phyloP scores from a whole-genome alignment of 2,329 filamentous ascomycete species.

The Hypoxylon sp. region DNA sequence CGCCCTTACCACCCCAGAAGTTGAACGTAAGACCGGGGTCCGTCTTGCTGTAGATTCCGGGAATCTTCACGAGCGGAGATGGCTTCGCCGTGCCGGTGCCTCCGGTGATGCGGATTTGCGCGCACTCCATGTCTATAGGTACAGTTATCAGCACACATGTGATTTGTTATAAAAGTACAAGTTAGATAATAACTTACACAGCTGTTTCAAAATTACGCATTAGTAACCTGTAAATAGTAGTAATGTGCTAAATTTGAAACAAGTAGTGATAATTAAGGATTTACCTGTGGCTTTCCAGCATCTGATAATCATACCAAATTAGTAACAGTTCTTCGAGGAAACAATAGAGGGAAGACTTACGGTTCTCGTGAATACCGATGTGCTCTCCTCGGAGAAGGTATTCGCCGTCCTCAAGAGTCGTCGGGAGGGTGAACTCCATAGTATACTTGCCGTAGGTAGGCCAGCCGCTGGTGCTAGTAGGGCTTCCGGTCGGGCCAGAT shows the following conservation, averaged over 20 bases:
- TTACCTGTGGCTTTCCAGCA: constrained; percentile 52
- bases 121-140: constrained; percentile 48
- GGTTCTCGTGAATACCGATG: constrained; percentile 61
- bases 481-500: constrained; percentile 52
- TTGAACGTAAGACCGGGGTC: constrained; percentile 50
- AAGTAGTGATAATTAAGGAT: constrained; percentile 18
- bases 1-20: constrained; percentile 47
- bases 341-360: constrained; percentile 30
- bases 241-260: constrained; percentile 6
- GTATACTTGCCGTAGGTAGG: constrained; percentile 58
- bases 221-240: constrained; percentile 28
- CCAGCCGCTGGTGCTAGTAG: constrained; percentile 49
- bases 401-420: constrained; percentile 59
- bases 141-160: constrained; percentile 19
- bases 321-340: constrained; percentile 17
- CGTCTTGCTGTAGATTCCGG: constrained; percentile 56
- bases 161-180: background rate
- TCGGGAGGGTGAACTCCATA: constrained; percentile 61
- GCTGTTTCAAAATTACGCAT: constrained; percentile 23
- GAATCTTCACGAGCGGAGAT: constrained; percentile 56
- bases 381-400: constrained; percentile 64
- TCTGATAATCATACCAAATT: constrained; percentile 42
- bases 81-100: constrained; percentile 45
- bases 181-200: constrained; percentile 28
- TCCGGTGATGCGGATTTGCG: constrained; percentile 48